These are phyloP conservation scores for Gastrodia elata DNA, from an alignment of 106 monocot species.

Conservation along the genomic window DNA sequence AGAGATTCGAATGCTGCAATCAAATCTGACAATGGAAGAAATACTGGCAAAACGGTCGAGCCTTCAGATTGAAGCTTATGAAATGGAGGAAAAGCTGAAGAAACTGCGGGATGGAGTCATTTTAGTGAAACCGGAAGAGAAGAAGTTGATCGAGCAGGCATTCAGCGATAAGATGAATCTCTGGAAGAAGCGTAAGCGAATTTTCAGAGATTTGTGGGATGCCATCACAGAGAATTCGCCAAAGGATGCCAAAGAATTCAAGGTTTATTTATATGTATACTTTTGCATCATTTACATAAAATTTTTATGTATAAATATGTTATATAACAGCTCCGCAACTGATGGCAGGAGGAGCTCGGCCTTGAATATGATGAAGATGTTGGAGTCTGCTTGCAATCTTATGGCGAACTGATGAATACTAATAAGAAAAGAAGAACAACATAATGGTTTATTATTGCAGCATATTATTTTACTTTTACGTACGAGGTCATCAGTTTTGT, in stretches of 20 bases:
- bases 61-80: slow-evolving; percentile 49
- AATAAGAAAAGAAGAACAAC: slow-evolving; percentile 37
- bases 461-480: background rate
- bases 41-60: slow-evolving; percentile 49
- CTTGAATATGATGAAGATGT: slow-evolving; percentile 94
- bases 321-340: background rate
- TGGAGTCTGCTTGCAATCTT: slow-evolving; percentile 62
- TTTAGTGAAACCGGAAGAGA: slow-evolving; percentile 83
- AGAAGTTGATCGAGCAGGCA: slow-evolving; percentile 49
- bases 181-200: slow-evolving; percentile 88
- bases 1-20: slow-evolving; percentile 77
- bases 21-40: slow-evolving; percentile 76
- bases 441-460: background rate
- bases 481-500: background rate
- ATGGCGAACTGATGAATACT: slow-evolving; percentile 36
- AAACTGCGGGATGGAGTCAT: slow-evolving; percentile 56
- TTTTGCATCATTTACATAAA: background rate
- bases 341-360: slow-evolving; percentile 84
- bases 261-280: slow-evolving; percentile 35
- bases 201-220: slow-evolving; percentile 94
- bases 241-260: slow-evolving; percentile 88
- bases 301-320: background rate
- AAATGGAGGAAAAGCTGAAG: slow-evolving; percentile 68
- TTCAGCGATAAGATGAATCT: slow-evolving; percentile 71
- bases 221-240: slow-evolving; percentile 81